These are phyloP conservation scores for Extremus antarcticus DNA, from an alignment of 495 filamentous ascomycete genomes.

Conservation along the genomic window DNA sequence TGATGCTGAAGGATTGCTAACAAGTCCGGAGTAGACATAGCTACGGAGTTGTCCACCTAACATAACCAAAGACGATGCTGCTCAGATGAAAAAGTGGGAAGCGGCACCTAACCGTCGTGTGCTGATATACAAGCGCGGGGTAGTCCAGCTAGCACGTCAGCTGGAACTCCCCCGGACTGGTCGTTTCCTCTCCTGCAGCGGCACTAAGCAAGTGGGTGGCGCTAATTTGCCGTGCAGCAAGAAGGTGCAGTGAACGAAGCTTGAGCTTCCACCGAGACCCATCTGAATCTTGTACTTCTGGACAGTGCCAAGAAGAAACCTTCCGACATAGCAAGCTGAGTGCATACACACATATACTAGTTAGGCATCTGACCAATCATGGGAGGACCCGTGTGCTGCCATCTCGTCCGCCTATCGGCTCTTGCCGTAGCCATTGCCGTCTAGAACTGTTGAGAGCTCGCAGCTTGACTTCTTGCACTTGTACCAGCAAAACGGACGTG, in stretches of 20 bases:
- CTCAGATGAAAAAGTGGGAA: too few relatives aligned
- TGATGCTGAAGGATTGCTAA: not conserved
- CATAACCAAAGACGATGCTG: not conserved
- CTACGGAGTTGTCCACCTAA: not conserved
- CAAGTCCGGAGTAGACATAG: not conserved
- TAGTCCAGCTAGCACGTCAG: not conserved
- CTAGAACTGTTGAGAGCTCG: not conserved
- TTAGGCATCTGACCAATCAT: not conserved
- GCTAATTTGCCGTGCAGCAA: not conserved
- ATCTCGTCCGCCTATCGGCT: not conserved
- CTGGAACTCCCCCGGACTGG: not conserved
- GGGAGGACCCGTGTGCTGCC: not conserved
- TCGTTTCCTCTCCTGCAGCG: not conserved
- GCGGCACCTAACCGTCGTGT: too few relatives aligned
- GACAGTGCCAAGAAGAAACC: not conserved
- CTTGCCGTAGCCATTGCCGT: not conserved
- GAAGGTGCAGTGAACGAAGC: not conserved
- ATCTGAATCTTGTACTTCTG: not conserved
- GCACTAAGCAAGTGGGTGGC: not conserved
- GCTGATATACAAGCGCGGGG: not conserved
- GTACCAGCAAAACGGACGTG: not conserved
- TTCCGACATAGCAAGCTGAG: not conserved
- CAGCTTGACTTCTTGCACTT: not conserved
- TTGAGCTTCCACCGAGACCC: not conserved
- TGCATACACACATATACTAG: not conserved